These are phyloP conservation scores for Thymus mandschuricus DNA, from an alignment of 257 asterid species.

Conservation along the genomic window DNA sequence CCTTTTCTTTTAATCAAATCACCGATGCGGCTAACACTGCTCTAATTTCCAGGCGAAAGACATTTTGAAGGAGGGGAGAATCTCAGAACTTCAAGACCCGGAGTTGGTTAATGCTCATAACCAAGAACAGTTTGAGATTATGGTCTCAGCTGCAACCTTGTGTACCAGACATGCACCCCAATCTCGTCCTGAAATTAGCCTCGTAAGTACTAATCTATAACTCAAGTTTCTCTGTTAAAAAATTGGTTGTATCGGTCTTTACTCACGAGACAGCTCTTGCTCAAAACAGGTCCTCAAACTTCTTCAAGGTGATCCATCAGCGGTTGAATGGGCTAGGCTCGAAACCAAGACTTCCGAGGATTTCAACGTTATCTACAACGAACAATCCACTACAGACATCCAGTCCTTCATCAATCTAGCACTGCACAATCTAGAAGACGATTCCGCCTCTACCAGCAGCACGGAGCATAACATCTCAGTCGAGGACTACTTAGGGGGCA, in stretches of 20 bases:
- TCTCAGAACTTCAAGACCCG: slow-evolving; percentile 63
- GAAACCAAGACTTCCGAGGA: slow-evolving; percentile 53
- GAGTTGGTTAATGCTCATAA: slow-evolving; percentile 50
- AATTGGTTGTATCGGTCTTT: slow-evolving; percentile 5
- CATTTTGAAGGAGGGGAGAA: slow-evolving; percentile 57
- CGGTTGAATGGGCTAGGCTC: slow-evolving; percentile 57
- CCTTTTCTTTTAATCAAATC: slow-evolving; percentile 1
- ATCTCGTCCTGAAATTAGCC: slow-evolving; percentile 68
- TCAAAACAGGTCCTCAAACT: slow-evolving; percentile 72
- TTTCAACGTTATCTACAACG: slow-evolving; percentile 40
- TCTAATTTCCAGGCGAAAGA: slow-evolving; percentile 63
- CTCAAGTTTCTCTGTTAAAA: background rate
- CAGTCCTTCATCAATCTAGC: slow-evolving; percentile 85
- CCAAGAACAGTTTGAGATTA: slow-evolving; percentile 61
- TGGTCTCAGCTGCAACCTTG: slow-evolving; percentile 77
- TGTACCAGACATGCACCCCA: slow-evolving; percentile 72
- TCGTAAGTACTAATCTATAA: slow-evolving; percentile 45
- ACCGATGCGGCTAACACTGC: background rate
- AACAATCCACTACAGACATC: slow-evolving; percentile 54
- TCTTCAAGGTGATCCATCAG: slow-evolving; percentile 67
- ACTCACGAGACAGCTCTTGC: slow-evolving; percentile 10
- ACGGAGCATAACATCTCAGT: slow-evolving; percentile 67
- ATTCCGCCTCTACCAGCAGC: slow-evolving; percentile 68
- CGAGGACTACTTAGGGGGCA: slow-evolving; percentile 77
- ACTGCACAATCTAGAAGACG: slow-evolving; percentile 70